Conservation (phyloP, 2,329 filamentous ascomycete species). For the Emergomyces pasteurianus region DNA sequence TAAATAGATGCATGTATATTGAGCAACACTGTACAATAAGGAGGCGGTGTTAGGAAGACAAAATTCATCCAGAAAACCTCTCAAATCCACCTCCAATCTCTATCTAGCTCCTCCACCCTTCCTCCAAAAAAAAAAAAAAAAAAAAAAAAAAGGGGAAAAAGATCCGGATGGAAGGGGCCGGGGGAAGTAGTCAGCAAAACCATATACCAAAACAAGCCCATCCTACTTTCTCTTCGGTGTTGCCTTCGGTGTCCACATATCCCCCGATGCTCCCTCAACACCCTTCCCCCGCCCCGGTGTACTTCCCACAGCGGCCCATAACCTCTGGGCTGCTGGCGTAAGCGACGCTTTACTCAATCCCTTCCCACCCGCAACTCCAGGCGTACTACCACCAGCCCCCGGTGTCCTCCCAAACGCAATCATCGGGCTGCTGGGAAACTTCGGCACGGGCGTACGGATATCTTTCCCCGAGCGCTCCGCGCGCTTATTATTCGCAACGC, state of each 20-base stretch:
- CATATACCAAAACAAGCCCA: no score
- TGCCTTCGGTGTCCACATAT: slow-evolving; percentile 28
- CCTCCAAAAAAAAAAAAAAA: neutral
- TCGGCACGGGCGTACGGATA: slow-evolving; percentile 38
- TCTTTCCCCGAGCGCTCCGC: slow-evolving; percentile 47
- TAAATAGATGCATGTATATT: neutral
- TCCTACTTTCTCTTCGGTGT: slow-evolving; percentile 12
- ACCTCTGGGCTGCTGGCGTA: slow-evolving; percentile 33
- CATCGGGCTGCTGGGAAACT: slow-evolving; percentile 29
- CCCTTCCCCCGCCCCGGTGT: slow-evolving; percentile 18
- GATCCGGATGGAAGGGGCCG: no score
- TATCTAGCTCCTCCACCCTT: no score
- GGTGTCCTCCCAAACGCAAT: slow-evolving; percentile 17
- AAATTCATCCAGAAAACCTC: no score
- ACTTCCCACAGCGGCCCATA: slow-evolving; percentile 28
- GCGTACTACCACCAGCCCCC: slow-evolving; percentile 15
- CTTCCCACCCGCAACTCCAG: slow-evolving; percentile 10
- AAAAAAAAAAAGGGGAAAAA: no score
- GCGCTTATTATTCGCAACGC: slow-evolving; percentile 60
- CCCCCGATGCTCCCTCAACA: slow-evolving; percentile 16
- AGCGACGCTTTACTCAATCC: slow-evolving; percentile 21
- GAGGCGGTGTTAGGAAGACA: neutral
- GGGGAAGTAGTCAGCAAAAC: no score
- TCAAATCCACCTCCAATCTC: no score
- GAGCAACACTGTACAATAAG: neutral